These are phyloP conservation scores for Hypoxylon subgilvum DNA, from an alignment of 495 filamentous ascomycete genomes.

Conservation along the genomic window DNA sequence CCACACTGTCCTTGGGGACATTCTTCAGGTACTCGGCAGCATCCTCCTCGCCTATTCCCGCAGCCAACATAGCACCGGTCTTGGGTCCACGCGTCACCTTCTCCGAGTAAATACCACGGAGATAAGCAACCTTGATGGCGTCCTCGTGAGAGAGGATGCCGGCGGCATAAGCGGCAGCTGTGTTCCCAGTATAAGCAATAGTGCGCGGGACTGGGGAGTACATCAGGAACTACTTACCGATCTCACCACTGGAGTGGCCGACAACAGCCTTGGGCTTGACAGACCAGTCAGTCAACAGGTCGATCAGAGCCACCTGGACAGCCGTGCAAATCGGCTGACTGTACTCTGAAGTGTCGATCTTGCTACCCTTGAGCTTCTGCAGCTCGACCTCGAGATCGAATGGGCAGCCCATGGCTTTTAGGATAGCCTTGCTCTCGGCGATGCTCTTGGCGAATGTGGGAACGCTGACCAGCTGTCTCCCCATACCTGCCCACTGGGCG, in stretches of 20 bases:
- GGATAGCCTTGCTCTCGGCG: slow-evolving; percentile 15
- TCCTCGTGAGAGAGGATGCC: neutral
- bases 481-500: slow-evolving; percentile 58
- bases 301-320: slow-evolving; percentile 56
- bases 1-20: no score
- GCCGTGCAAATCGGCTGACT: slow-evolving; percentile 52
- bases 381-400: slow-evolving; percentile 33
- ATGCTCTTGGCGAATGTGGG: slow-evolving; percentile 20
- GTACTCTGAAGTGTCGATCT: slow-evolving; percentile 41
- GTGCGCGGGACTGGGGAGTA: no score
- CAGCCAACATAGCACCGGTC: neutral
- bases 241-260: slow-evolving; percentile 67
- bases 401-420: slow-evolving; percentile 19
- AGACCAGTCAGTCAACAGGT: slow-evolving; percentile 54
- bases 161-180: slow-evolving; percentile 35
- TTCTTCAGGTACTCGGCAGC: neutral
- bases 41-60: neutral
- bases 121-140: slow-evolving; percentile 3
- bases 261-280: slow-evolving; percentile 53
- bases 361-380: slow-evolving; percentile 7
- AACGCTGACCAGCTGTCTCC: slow-evolving; percentile 45
- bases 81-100: neutral
- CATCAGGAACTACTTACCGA: no score
- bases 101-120: slow-evolving; percentile 5
- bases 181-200: no score